phyloP scores from a whole-genome alignment of 371 early-diverging fungal species.

The Encephalitozoon cuniculi region DNA sequence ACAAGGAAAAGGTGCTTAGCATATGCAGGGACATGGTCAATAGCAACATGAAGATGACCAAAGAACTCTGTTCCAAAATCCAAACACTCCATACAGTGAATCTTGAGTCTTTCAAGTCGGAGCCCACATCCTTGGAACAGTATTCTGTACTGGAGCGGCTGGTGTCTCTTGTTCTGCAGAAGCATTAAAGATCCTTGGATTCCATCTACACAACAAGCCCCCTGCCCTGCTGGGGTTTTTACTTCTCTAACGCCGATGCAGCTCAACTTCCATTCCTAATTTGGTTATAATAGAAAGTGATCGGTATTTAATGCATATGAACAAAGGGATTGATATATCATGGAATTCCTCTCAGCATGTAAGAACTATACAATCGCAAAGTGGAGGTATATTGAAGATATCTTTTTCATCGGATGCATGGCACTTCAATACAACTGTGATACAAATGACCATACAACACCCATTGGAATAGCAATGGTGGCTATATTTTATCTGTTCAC shows the following conservation, averaged over 20 bases:
- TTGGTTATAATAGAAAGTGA: not conserved
- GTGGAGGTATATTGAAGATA: not conserved
- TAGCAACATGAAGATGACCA: constrained; percentile 14
- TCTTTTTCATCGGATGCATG: not conserved
- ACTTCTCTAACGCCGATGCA: not conserved
- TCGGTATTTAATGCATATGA: too few relatives aligned
- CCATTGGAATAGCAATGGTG: not conserved
- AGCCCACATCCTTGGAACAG: not conserved
- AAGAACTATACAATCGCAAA: not conserved
- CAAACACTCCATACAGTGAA: not conserved
- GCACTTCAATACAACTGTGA: not conserved
- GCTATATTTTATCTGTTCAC: not conserved
- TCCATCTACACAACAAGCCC: not conserved
- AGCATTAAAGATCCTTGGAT: constrained; percentile 4
- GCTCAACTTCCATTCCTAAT: not conserved
- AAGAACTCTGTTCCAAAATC: constrained; percentile 15
- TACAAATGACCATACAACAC: not conserved
- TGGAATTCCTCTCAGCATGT: not conserved
- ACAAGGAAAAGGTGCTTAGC: constrained; percentile 8
- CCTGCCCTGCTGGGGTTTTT: not conserved
- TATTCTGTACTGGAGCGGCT: not conserved
- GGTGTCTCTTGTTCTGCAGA: not conserved
- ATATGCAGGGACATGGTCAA: constrained; percentile 23
- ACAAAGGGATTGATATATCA: too few relatives aligned
- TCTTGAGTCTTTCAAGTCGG: not conserved